These are phyloP conservation scores for Penicillium pulvis DNA, from an alignment of 495 filamentous ascomycete genomes.

Conservation along the genomic window DNA sequence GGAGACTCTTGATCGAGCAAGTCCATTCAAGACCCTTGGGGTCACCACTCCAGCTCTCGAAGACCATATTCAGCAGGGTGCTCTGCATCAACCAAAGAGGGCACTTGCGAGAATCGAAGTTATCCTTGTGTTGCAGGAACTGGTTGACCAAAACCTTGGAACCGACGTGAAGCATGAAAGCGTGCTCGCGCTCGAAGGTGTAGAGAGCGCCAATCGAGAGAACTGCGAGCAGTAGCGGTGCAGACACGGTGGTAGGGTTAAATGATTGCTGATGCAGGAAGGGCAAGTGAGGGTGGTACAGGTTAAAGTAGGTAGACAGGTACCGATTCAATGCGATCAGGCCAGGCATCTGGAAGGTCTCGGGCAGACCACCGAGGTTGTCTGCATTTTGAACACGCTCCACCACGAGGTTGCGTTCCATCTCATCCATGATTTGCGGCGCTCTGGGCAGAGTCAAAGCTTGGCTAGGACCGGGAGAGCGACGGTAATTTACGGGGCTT, in stretches of 20 bases:
- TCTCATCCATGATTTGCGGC: constrained; percentile 68
- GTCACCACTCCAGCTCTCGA: constrained; percentile 99
- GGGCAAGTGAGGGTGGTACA: constrained; percentile 96
- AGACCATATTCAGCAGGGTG: constrained; percentile 96
- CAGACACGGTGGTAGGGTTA: constrained; percentile 71
- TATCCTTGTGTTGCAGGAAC: constrained; percentile 96
- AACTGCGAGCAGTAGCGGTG: constrained; percentile 84
- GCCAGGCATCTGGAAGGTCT: constrained; percentile 84
- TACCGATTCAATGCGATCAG: constrained; percentile 81
- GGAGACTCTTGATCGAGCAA: constrained; percentile 94
- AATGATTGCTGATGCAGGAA: constrained; percentile 96
- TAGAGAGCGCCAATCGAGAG: constrained; percentile 96
- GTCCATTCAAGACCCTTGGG: constrained; percentile 98
- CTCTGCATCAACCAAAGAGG: constrained; percentile 98
- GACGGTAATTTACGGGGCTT: constrained; percentile 68
- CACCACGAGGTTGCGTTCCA: constrained; percentile 78
- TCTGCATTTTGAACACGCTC: constrained; percentile 84
- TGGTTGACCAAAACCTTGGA: constrained; percentile 96
- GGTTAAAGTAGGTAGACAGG: constrained; percentile 90
- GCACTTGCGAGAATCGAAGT: constrained; percentile 98
- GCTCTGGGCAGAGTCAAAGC: constrained; percentile 65
- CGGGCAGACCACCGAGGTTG: constrained; percentile 77
- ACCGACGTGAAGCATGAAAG: constrained; percentile 94
- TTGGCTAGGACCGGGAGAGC: constrained; percentile 66
- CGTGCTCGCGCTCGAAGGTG: constrained; percentile 94